Percentiles rank a stretch among this genome's conserved stretches.
Conservation (phyloP, 345 rosid genomes). For the Eucalyptus shirleyi region DNA sequence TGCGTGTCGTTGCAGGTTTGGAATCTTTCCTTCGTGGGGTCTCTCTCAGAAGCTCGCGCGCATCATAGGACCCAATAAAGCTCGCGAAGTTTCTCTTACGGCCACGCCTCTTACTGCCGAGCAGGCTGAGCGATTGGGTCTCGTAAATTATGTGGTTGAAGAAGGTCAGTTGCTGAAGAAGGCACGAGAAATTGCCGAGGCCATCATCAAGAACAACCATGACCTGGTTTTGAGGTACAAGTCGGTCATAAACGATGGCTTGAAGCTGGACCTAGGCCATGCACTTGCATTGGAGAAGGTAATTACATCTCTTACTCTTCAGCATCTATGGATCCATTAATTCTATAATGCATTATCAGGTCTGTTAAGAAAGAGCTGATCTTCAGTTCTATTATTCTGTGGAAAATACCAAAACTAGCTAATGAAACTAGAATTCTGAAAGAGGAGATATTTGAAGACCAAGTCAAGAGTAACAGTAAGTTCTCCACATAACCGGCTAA, state of each 20-base stretch:
- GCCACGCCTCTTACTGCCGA: constrained; percentile 65
- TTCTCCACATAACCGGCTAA: not conserved
- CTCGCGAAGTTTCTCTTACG: constrained; percentile 67
- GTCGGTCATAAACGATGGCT: constrained; percentile 70
- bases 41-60: constrained; percentile 92
- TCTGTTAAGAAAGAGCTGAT: not conserved
- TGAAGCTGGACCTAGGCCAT: constrained; percentile 55
- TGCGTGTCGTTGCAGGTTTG: constrained; percentile 36
- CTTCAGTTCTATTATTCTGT: not conserved
- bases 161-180: constrained; percentile 45
- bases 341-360: not conserved
- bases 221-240: constrained; percentile 72
- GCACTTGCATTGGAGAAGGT: constrained; percentile 91
- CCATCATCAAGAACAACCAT: constrained; percentile 58
- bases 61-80: constrained; percentile 67
- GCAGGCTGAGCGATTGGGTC: constrained; percentile 76
- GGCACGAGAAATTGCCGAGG: constrained; percentile 54
- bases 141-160: constrained; percentile 82
- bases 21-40: constrained; percentile 97
- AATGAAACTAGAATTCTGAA: not conserved
- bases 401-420: not conserved
- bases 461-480: not conserved
- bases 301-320: not conserved
- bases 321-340: not conserved
- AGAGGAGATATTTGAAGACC: not conserved